Evolutionary conservation across 169 alveolate species (phyloP).

Genomic region (Prorocentrum cordatum): DNA sequence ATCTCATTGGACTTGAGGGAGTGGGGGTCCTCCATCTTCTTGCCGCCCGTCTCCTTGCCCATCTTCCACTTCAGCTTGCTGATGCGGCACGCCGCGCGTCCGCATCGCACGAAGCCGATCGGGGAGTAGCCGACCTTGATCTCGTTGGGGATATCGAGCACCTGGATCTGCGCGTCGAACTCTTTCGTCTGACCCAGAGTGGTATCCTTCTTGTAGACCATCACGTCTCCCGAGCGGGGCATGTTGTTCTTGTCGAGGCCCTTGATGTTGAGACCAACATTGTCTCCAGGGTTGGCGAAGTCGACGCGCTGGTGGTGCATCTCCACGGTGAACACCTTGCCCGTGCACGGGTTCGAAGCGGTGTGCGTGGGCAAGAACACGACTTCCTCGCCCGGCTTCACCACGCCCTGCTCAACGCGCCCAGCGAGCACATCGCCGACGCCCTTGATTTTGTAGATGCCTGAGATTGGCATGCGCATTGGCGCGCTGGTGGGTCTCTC

Average conservation of each 20-base stretch:
- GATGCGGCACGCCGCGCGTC: conserved; percentile 26
- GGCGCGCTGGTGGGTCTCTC: neutral
- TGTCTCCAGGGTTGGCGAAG: conserved; percentile 97
- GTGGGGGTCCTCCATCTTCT: conserved; percentile 91
- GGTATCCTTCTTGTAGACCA: conserved; percentile 89
- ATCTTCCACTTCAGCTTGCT: conserved; percentile 76
- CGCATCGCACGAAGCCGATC: conserved; percentile 74
- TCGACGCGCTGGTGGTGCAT: conserved; percentile 94
- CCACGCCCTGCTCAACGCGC: conserved; percentile 95
- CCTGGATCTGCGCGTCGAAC: conserved; percentile 91
- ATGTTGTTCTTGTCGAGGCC: conserved; percentile 89
- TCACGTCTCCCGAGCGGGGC: conserved; percentile 87
- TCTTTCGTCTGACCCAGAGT: conserved; percentile 88
- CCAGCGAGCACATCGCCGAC: conserved; percentile 99
- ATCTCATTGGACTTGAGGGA: conserved; percentile 91
- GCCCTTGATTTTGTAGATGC: conserved; percentile 96
- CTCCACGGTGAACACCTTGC: conserved; percentile 88
- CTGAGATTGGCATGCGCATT: neutral
- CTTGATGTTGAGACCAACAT: conserved; percentile 95
- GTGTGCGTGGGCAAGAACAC: conserved; percentile 88
- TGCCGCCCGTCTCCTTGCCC: conserved; percentile 94
- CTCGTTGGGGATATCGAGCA: conserved; percentile 93
- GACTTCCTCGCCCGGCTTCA: conserved; percentile 87
- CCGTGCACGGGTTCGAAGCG: neutral
- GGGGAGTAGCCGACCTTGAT: conserved; percentile 94